Evolutionary conservation across 2,329 filamentous ascomycete genomes (phyloP), one percentile per base, ranked within the genome.

Genomic region (Sarocladium oryzae): DNA sequence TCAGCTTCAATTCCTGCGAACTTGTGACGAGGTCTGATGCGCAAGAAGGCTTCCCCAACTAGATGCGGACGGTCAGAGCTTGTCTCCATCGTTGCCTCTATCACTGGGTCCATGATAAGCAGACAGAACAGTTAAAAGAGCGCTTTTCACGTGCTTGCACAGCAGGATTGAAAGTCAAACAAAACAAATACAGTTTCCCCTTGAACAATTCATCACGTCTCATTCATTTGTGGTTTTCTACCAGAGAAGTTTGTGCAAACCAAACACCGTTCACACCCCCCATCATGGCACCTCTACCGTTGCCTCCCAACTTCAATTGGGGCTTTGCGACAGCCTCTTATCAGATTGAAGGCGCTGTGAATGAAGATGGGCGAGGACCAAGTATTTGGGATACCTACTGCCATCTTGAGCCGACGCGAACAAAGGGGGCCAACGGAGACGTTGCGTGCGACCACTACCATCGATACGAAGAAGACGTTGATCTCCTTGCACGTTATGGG

Each of bases 401-500:
- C 32, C 69, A 72, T 51, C 66, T 70, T 20, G 63, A 69, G 13
- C 67, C 68, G 0, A 64, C 64, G 0, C 67, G 68, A 18, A 69
- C 70, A 18, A 69, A 68, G 32, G 65, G 66, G 23, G 64, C 64
- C 23, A 69, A 63, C 32, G 76, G 74, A 2, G 77, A 80, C 56
- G 62, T 81, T 18, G 71, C 70, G 2, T 70, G 69, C 23, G 66
- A 71, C 28, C 66, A 72, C 51, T 74, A 73, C 54, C 64, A 74
- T 52, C 61, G 65, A 0, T 65, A 63, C 2, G 63, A 67, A 10
- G 70, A 80, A 49, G 83, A 86, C 58, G 76, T 85, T 54, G 78
- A 73, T 4, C 68, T 86, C 7, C 63, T 86, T 55, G 79, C 78
- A 57, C 64, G 71, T 43, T 77, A 77, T 41, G 78, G 80, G 41